A percentile compares a stretch with the other conserved stretches of the same genome.
Evolutionary conservation across 2,329 filamentous ascomycete genomes (phyloP).

Genomic region (Aspergillus floridensis): DNA sequence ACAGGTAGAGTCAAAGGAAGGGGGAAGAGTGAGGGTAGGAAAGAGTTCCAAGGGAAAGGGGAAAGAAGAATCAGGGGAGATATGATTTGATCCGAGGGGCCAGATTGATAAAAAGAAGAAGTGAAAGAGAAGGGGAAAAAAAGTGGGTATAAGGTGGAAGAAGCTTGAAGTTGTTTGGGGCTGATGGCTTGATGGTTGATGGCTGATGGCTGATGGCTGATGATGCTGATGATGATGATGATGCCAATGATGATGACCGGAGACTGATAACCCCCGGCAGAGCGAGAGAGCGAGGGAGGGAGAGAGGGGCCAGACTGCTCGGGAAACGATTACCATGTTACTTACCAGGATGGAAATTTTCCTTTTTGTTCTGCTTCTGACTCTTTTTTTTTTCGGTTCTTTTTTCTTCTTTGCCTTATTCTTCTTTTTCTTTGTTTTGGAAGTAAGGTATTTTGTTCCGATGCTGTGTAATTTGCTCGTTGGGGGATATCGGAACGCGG

Average conservation of each 20-base stretch:
- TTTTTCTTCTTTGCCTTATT: neutral
- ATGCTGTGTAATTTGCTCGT: neutral
- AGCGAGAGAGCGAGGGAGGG: neutral
- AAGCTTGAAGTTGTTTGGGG: slow-evolving; percentile 7
- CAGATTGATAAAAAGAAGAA: slow-evolving; percentile 10
- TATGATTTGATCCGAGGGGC: neutral
- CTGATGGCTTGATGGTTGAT: neutral
- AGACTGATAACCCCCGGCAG: slow-evolving; percentile 1
- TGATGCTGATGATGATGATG: slow-evolving; percentile 11
- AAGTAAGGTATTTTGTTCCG: neutral
- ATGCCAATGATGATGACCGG: slow-evolving; percentile 10
- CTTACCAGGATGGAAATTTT: slow-evolving; percentile 4
- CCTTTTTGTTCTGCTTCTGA: neutral
- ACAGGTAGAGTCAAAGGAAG: neutral
- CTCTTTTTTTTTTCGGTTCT: neutral
- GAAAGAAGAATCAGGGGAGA: neutral
- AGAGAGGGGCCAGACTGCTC: neutral
- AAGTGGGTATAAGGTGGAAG: slow-evolving; percentile 2
- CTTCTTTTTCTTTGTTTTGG: neutral
- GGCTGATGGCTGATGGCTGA: neutral
- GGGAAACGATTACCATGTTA: slow-evolving; percentile 1
- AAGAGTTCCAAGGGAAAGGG: neutral
- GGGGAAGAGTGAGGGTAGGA: slow-evolving; percentile 1
- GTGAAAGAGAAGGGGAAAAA: slow-evolving; percentile 6
- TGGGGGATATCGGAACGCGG: neutral